phyloP scores from a whole-genome alignment of 805 yeast genomes.

The Nematodospora valgi region DNA sequence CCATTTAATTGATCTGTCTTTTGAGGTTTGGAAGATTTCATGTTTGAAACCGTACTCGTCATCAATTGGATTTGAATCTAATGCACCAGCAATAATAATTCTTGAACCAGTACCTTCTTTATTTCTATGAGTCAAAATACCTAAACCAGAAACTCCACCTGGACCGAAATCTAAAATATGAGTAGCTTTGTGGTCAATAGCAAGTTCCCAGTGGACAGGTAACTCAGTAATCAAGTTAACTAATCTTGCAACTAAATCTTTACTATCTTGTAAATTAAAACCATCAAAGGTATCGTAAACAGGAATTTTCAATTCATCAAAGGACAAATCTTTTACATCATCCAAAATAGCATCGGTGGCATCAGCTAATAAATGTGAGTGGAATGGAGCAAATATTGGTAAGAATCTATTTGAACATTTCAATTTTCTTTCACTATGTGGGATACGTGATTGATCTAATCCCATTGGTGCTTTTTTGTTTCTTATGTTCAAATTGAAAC shows the following conservation, averaged over 20 bases:
- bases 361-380: constrained; percentile 74
- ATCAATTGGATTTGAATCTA: constrained; percentile 59
- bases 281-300: constrained; percentile 91
- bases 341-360: constrained; percentile 65
- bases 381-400: constrained; percentile 97
- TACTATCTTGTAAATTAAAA: constrained; percentile 56
- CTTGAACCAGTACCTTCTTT: constrained; percentile 99
- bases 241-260: constrained; percentile 55
- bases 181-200: constrained; percentile 68
- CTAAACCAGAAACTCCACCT: constrained; percentile 96
- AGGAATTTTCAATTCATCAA: constrained; percentile 69
- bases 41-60: constrained; percentile 95
- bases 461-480: constrained; percentile 94
- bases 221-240: constrained; percentile 80
- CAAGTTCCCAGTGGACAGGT: constrained; percentile 92
- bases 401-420: constrained; percentile 90
- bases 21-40: constrained; percentile 77
- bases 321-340: constrained; percentile 60
- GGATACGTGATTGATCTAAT: constrained; percentile 91
- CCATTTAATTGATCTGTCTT: constrained; percentile 59
- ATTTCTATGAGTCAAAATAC: constrained; percentile 93
- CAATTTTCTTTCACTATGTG: constrained; percentile 89
- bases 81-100: constrained; percentile 87
- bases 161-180: constrained; percentile 98
- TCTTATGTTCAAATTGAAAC: constrained; percentile 88